Evolutionary conservation across 2,329 filamentous ascomycete genomes (phyloP).

Genomic region (Sarocladiaceae sp.): DNA sequence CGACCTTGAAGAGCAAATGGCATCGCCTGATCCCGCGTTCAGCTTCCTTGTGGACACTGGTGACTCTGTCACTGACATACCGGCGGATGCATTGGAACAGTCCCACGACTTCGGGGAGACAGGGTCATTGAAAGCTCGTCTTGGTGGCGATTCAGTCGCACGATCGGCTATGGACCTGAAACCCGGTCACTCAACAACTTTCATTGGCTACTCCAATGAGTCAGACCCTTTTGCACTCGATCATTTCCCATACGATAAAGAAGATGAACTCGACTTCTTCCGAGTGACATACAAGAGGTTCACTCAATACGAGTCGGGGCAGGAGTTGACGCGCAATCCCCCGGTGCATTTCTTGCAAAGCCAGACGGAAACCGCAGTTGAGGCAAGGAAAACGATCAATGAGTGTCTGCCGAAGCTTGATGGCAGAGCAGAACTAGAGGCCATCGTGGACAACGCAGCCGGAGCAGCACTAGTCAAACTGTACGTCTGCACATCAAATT

Average conservation of each 20-base stretch:
- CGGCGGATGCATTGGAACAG: neutral
- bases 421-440: conserved; percentile 10
- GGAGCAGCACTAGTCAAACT: conserved; percentile 13
- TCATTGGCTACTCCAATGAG: conserved; percentile 11
- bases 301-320: neutral
- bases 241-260: conserved; percentile 18
- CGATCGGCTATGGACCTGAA: conserved; percentile 1
- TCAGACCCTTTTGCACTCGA: conserved; percentile 16
- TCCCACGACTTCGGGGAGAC: neutral
- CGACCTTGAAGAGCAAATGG: neutral
- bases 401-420: conserved; percentile 11
- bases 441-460: conserved; percentile 11
- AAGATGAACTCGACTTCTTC: conserved; percentile 24
- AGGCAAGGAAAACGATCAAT: conserved; percentile 9
- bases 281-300: conserved; percentile 16
- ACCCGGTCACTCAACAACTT: conserved; percentile 10
- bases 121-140: neutral
- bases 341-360: conserved; percentile 15
- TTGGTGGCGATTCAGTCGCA: neutral
- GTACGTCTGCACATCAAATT: conserved; percentile 9
- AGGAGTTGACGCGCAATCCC: neutral
- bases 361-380: conserved; percentile 9
- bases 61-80: neutral
- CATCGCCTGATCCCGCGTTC: neutral
- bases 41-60: neutral